Percentiles rank a stretch among this genome's conserved stretches.
These are phyloP conservation scores for Elongisporangium undulatum DNA, from an alignment of 352 stramenopile genomes.

Conservation along the genomic window DNA sequence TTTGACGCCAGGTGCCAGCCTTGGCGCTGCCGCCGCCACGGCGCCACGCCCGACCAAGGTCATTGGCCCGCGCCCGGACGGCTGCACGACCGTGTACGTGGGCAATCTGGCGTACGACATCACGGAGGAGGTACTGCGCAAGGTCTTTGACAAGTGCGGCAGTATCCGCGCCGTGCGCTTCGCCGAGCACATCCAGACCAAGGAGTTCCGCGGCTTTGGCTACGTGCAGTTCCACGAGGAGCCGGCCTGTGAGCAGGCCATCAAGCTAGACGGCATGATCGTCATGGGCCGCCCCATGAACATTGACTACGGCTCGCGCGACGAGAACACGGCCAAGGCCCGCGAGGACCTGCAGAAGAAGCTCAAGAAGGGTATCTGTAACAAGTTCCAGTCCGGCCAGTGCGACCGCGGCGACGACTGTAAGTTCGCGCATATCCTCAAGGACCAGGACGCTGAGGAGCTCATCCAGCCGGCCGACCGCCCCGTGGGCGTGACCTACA, in stretches of 20 bases:
- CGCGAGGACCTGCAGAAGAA: conserved; percentile 74
- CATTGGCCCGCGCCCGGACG: conserved; percentile 62
- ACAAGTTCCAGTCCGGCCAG: conserved; percentile 63
- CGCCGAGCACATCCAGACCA: conserved; percentile 81
- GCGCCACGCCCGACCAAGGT: conserved; percentile 31
- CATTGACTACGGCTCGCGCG: conserved; percentile 70
- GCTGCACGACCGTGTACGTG: conserved; percentile 93
- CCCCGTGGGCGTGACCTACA: conserved; percentile 15
- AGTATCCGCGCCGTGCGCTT: conserved; percentile 79
- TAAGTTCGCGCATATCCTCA: conserved; percentile 71
- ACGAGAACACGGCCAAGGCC: conserved; percentile 59
- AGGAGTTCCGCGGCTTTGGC: conserved; percentile 82
- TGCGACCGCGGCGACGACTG: conserved; percentile 58
- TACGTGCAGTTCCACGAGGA: conserved; percentile 94
- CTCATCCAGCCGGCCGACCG: conserved; percentile 31
- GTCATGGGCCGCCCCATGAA: conserved; percentile 84
- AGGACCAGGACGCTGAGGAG: conserved; percentile 51
- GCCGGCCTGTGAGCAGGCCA: conserved; percentile 79
- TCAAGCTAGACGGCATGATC: conserved; percentile 74
- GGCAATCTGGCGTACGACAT: conserved; percentile 96
- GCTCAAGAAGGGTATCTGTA: conserved; percentile 70
- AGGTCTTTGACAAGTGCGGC: conserved; percentile 76
- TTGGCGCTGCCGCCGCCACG: background rate
- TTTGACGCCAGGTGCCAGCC: background rate
- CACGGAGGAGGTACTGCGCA: conserved; percentile 83